A percentile compares a stretch with the other conserved stretches of the same genome.
Evolutionary conservation across 2,329 filamentous ascomycete genomes (phyloP).

Genomic region (Rugonectria rugulosa): DNA sequence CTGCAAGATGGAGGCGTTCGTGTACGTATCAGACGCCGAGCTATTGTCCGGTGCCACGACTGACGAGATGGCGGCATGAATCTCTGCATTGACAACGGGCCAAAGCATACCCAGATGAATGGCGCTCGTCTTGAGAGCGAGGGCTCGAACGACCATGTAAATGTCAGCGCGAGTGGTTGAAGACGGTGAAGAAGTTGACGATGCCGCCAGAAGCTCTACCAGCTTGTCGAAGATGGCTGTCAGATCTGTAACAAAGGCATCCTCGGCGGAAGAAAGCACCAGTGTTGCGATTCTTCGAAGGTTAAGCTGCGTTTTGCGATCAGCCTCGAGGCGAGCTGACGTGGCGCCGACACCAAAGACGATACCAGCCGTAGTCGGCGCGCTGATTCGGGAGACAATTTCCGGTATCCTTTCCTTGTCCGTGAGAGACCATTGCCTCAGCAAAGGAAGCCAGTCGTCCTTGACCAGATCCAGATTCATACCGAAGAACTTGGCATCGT

Average conservation of each 20-base stretch:
- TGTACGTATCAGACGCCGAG: constrained; percentile 74
- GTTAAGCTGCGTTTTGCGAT: constrained; percentile 90
- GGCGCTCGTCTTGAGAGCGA: constrained; percentile 80
- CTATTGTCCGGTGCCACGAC: constrained; percentile 73
- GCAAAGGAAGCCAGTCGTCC: constrained; percentile 80
- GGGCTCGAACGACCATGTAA: constrained; percentile 84
- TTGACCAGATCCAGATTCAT: constrained; percentile 70
- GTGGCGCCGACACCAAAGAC: constrained; percentile 98
- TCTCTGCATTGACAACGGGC: constrained; percentile 87
- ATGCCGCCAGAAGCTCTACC: constrained; percentile 84
- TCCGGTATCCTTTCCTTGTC: constrained; percentile 92
- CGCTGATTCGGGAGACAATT: constrained; percentile 76
- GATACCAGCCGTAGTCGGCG: constrained; percentile 92
- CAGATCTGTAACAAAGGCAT: constrained; percentile 82
- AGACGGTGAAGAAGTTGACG: constrained; percentile 88
- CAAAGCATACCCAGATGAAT: constrained; percentile 85
- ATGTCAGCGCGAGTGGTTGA: constrained; percentile 88
- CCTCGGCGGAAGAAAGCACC: constrained; percentile 76
- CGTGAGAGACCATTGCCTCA: constrained; percentile 82
- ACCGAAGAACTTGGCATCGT: constrained; percentile 86
- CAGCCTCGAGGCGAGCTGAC: constrained; percentile 91
- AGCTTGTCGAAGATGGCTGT: constrained; percentile 80
- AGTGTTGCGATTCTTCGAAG: constrained; percentile 83
- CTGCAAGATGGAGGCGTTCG: constrained; percentile 79
- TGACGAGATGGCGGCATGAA: constrained; percentile 81